Evolutionary conservation across 176 grass and related monocot species (phyloP).

Genomic region (Miscanthus lutarioriparius): DNA sequence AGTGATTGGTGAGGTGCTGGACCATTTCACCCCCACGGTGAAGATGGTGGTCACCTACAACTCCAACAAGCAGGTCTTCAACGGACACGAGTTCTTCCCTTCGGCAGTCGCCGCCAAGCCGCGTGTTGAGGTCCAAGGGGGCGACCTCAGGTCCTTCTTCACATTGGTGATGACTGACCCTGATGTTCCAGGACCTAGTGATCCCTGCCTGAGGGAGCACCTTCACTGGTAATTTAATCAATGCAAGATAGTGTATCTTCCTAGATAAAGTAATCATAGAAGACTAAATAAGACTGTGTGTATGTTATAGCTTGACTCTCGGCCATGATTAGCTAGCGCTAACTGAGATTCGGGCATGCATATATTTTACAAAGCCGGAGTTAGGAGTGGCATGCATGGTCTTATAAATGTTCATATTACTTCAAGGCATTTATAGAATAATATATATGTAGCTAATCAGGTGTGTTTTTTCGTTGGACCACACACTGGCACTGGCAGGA

Average conservation of each 20-base stretch:
- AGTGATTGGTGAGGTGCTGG: constrained; percentile 88
- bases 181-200: constrained; percentile 80
- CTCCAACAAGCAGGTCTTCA: constrained; percentile 75
- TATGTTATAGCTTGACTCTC: background rate
- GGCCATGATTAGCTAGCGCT: constrained; percentile 9
- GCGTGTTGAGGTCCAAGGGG: constrained; percentile 74
- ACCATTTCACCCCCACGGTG: constrained; percentile 65
- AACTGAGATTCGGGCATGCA: constrained; percentile 19
- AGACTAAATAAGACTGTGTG: background rate
- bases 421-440: constrained; percentile 20
- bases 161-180: constrained; percentile 92
- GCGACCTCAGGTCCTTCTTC: constrained; percentile 78
- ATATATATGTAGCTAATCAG: constrained; percentile 24
- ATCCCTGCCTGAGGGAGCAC: constrained; percentile 82
- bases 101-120: constrained; percentile 64
- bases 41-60: constrained; percentile 77
- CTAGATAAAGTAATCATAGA: background rate
- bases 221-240: constrained; percentile 63
- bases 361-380: background rate
- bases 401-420: background rate
- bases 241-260: background rate
- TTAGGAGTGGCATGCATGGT: background rate
- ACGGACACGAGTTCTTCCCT: constrained; percentile 88
- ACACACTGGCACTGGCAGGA: constrained; percentile 56
- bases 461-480: constrained; percentile 26